Conservation (phyloP, 495 filamentous ascomycete genomes). For the Aspergillus biplanus region DNA sequence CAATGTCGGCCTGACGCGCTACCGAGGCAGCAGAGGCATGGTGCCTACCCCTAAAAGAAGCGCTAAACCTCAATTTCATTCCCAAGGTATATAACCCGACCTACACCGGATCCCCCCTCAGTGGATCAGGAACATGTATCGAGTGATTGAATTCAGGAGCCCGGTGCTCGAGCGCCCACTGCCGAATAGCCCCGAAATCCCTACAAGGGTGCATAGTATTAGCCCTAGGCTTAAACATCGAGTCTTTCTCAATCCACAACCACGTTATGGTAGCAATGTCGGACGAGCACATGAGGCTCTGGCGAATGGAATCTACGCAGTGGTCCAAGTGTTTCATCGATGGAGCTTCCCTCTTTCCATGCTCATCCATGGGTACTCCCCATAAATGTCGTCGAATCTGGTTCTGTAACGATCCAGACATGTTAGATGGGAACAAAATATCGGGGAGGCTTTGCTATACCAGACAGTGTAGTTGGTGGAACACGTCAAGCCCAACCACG, state of each 20-base stretch:
- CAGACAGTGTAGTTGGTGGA: conserved; percentile 54
- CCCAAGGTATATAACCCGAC: too few species aligned
- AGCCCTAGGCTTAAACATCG: neutral
- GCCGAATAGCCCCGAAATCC: too few species aligned
- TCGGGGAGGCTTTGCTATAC: neutral
- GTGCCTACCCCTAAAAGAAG: too few species aligned
- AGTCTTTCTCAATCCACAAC: neutral
- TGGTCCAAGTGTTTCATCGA: conserved; percentile 17
- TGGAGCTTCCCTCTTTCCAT: neutral
- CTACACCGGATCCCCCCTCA: too few species aligned
- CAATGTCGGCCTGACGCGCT: too few species aligned
- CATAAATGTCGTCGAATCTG: conserved; percentile 2
- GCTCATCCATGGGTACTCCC: neutral
- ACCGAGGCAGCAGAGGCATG: too few species aligned
- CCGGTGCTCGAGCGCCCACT: too few species aligned
- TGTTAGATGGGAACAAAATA: too few species aligned
- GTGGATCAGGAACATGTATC: too few species aligned
- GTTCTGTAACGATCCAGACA: neutral
- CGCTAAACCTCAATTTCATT: too few species aligned
- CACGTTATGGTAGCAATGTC: neutral
- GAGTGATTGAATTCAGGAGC: too few species aligned
- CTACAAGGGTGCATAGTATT: neutral
- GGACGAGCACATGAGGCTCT: conserved; percentile 21
- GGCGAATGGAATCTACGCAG: conserved; percentile 24
- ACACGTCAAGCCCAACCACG: conserved; percentile 48